A percentile compares a stretch with the other conserved stretches of the same genome.
These are phyloP conservation scores for Coemansia sp. DNA, from an alignment of 192 early-diverging fungal genomes.

Conservation along the genomic window DNA sequence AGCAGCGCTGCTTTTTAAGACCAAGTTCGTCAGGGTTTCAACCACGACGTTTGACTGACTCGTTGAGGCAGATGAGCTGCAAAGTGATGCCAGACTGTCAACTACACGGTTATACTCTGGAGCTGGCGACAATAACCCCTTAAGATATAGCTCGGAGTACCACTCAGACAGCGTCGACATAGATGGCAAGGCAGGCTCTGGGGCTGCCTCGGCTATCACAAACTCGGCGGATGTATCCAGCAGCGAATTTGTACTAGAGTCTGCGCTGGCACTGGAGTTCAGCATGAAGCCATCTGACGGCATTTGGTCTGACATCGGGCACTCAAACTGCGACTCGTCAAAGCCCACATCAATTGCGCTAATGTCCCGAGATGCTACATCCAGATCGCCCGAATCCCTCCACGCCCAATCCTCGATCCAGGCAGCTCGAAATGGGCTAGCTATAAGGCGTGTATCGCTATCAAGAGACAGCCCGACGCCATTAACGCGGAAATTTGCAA, in stretches of 20 bases:
- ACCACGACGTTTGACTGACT: not conserved
- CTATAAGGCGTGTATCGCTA: not conserved
- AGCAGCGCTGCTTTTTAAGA: constrained; percentile 20
- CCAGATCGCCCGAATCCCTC: constrained; percentile 6
- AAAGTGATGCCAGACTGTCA: not conserved
- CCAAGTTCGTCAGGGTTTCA: not conserved
- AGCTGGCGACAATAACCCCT: not conserved
- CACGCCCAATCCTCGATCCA: constrained; percentile 48
- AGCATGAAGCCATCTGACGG: not conserved
- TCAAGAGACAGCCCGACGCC: not conserved
- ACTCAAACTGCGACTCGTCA: constrained; percentile 17
- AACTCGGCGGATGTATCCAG: not conserved
- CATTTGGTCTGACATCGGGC: not conserved
- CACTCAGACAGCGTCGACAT: constrained; percentile 25
- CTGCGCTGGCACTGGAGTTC: not conserved
- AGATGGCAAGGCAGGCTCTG: not conserved
- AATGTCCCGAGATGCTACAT: constrained; percentile 7
- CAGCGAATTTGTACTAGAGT: not conserved
- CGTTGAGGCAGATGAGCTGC: not conserved
- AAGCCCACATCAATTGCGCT: constrained; percentile 30
- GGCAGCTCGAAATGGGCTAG: constrained; percentile 11
- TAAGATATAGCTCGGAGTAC: constrained; percentile 39
- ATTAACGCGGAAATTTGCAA: not conserved
- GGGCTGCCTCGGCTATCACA: not conserved
- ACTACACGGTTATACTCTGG: constrained; percentile 14